These are phyloP conservation scores for Akanthomyces lecanii DNA, from an alignment of 2,329 filamentous ascomycete species.

Conservation along the genomic window DNA sequence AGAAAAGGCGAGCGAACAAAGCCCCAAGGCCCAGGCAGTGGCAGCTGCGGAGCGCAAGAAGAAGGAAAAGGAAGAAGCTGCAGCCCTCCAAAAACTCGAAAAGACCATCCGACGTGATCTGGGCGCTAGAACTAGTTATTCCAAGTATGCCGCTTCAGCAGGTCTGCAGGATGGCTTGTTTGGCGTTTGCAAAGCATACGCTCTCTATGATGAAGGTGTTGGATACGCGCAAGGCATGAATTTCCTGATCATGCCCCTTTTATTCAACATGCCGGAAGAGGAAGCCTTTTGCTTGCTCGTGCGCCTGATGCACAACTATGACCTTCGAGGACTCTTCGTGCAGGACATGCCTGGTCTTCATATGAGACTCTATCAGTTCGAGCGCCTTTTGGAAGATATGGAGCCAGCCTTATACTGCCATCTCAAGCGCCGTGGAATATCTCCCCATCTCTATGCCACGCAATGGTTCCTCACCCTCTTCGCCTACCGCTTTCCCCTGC, in stretches of 20 bases:
- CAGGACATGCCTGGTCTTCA: constrained; percentile 96
- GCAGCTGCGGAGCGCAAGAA: constrained; percentile 66
- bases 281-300: constrained; percentile 94
- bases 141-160: constrained; percentile 87
- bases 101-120: constrained; percentile 88
- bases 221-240: constrained; percentile 99
- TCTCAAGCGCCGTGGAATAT: constrained; percentile 79
- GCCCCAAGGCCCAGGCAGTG: constrained; percentile 60
- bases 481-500: constrained; percentile 92
- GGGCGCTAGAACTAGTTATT: constrained; percentile 90
- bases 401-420: constrained; percentile 95
- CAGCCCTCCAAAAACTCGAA: constrained; percentile 74
- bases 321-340: constrained; percentile 85
- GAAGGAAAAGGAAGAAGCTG: constrained; percentile 73
- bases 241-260: constrained; percentile 90
- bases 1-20: constrained; percentile 60
- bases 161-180: constrained; percentile 92
- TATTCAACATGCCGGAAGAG: constrained; percentile 98
- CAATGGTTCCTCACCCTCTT: constrained; percentile 99
- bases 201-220: constrained; percentile 87
- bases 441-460: constrained; percentile 89
- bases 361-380: constrained; percentile 90
- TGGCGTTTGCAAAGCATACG: constrained; percentile 95
- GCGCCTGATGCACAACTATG: constrained; percentile 93
- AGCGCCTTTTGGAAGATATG: constrained; percentile 85